phyloP scores from a whole-genome alignment of 805 yeast species.

The Saccharomycopsis olivae region DNA sequence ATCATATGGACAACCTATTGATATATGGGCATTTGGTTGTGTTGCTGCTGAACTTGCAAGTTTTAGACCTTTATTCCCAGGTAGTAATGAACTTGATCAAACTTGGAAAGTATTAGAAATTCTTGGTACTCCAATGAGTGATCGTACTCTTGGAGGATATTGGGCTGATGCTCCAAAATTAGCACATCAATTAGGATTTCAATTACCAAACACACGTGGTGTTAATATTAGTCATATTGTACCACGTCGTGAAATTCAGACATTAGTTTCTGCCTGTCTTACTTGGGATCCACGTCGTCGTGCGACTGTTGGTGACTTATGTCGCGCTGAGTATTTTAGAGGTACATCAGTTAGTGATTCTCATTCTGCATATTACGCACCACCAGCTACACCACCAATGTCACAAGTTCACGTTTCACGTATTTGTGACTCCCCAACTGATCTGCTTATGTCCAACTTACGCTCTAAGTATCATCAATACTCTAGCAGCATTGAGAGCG shows the following conservation, averaged over 20 bases:
- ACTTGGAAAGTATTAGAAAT: constrained; percentile 52
- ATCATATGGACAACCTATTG: constrained; percentile 57
- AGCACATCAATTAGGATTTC: constrained; percentile 43
- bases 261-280: constrained; percentile 40
- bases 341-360: constrained; percentile 24
- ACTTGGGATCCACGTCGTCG: constrained; percentile 74
- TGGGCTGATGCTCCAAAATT: constrained; percentile 57
- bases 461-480: constrained; percentile 7
- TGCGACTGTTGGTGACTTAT: constrained; percentile 38
- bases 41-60: constrained; percentile 67
- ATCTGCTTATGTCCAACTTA: constrained; percentile 9
- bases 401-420: constrained; percentile 1
- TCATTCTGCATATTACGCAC: background rate
- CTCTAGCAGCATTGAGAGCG: constrained; percentile 16
- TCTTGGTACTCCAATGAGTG: constrained; percentile 59
- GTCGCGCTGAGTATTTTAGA: constrained; percentile 44
- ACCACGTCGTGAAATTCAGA: constrained; percentile 32
- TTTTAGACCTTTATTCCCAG: constrained; percentile 76
- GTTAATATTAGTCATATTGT: constrained; percentile 34
- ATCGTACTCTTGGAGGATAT: constrained; percentile 50
- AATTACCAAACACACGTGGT: constrained; percentile 48
- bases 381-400: background rate
- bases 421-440: constrained; percentile 10
- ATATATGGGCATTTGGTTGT: constrained; percentile 81
- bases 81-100: constrained; percentile 71